phyloP scores from a whole-genome alignment of 2,329 filamentous ascomycete species.

The Penicillium fuscoglaucum region DNA sequence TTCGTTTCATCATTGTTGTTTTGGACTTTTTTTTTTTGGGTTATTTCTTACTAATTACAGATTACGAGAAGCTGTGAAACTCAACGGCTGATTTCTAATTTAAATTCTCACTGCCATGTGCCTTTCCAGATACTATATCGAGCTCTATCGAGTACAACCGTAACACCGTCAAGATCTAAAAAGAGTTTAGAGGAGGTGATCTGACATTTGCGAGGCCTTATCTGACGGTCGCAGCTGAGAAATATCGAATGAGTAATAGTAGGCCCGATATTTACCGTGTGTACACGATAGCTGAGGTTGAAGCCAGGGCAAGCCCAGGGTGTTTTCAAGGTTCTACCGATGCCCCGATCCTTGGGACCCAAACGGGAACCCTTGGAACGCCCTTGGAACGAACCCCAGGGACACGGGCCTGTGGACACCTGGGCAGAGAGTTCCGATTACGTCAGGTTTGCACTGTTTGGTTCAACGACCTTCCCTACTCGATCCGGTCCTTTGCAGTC shows the following conservation, averaged over 20 bases:
- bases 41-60: background rate
- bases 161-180: background rate
- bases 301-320: background rate
- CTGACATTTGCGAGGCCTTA: background rate
- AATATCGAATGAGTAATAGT: background rate
- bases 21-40: background rate
- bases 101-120: conserved; percentile 5
- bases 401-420: background rate
- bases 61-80: conserved; percentile 9
- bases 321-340: background rate
- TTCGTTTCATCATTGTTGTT: background rate
- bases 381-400: background rate
- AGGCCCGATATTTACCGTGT: background rate
- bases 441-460: conserved; percentile 15
- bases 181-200: background rate
- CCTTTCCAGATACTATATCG: background rate
- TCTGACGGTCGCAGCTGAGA: conserved; percentile 12
- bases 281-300: background rate
- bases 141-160: background rate
- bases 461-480: background rate
- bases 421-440: background rate
- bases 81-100: conserved; percentile 10
- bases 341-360: background rate
- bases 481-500: background rate
- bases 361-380: background rate